phyloP scores from a whole-genome alignment of 257 asterid genomes.

The Vinca minor region DNA sequence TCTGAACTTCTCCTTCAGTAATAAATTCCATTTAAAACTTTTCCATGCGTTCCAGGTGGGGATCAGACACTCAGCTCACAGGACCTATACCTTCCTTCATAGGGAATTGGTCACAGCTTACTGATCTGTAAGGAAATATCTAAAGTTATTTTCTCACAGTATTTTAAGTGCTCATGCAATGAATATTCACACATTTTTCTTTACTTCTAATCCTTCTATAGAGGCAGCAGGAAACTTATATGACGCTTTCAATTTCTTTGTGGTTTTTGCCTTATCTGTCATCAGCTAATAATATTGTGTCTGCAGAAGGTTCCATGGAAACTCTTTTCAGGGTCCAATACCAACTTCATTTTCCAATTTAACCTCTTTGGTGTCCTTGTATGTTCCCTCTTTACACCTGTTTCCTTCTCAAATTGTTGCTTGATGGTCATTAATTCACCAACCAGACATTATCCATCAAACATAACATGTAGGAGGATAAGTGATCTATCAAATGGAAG shows the following conservation, averaged over 20 bases:
- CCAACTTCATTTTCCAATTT: slow-evolving; percentile 62
- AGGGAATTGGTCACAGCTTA: slow-evolving; percentile 54
- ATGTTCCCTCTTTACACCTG: slow-evolving; percentile 20
- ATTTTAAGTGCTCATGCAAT: background rate
- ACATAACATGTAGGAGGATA: slow-evolving; percentile 52
- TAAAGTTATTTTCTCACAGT: background rate
- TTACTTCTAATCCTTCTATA: no score
- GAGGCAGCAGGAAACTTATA: no score
- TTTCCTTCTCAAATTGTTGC: slow-evolving; percentile 3
- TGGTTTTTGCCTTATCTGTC: slow-evolving; percentile 13
- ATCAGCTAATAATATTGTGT: slow-evolving; percentile 1
- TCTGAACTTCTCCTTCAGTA: slow-evolving; percentile 5
- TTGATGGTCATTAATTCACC: background rate
- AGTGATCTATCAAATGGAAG: slow-evolving; percentile 64
- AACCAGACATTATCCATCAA: slow-evolving; percentile 14
- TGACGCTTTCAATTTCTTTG: no score
- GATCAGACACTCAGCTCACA: slow-evolving; percentile 48
- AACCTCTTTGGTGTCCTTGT: slow-evolving; percentile 53
- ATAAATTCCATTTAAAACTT: slow-evolving; percentile 11
- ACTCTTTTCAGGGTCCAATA: slow-evolving; percentile 66
- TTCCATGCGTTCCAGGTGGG: slow-evolving; percentile 45
- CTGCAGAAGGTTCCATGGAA: slow-evolving; percentile 73
- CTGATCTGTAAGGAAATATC: slow-evolving; percentile 39
- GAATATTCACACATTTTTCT: background rate
- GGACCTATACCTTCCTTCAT: slow-evolving; percentile 71